Conservation (phyloP, 352 stramenopile species). For the Aphanomyces cochlioides region DNA sequence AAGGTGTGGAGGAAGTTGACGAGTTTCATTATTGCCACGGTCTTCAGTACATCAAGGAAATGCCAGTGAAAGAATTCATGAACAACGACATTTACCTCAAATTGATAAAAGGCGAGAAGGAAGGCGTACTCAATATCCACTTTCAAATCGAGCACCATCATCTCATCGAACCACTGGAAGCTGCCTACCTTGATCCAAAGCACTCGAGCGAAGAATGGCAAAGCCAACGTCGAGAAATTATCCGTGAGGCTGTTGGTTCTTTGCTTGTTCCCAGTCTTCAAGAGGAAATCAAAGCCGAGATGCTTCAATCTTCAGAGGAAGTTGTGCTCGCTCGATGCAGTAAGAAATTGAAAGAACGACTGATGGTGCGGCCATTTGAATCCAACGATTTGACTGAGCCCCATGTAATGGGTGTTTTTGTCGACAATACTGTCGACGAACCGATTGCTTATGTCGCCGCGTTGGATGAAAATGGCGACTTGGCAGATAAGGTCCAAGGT, state of each 20-base stretch:
- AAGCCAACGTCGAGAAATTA: conserved; percentile 73
- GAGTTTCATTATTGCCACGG: conserved; percentile 86
- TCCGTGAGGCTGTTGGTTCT: conserved; percentile 78
- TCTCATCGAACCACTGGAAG: conserved; percentile 74
- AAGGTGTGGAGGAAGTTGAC: conserved; percentile 84
- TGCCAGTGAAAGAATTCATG: conserved; percentile 79
- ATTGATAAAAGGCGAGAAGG: conserved; percentile 74
- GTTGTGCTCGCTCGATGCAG: conserved; percentile 75
- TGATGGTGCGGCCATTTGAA: conserved; percentile 76
- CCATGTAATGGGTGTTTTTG: conserved; percentile 84
- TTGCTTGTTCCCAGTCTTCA: conserved; percentile 84
- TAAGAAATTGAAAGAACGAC: conserved; percentile 53
- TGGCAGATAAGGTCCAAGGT: conserved; percentile 82
- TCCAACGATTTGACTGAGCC: conserved; percentile 69
- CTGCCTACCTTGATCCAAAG: conserved; percentile 55
- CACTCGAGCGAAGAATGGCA: conserved; percentile 77
- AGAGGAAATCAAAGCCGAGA: conserved; percentile 78
- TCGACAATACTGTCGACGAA: conserved; percentile 54
- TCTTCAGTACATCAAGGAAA: conserved; percentile 80
- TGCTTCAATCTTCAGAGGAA: conserved; percentile 65
- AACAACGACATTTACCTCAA: conserved; percentile 75
- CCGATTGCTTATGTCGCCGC: conserved; percentile 76
- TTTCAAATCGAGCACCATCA: conserved; percentile 80
- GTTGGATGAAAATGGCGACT: conserved; percentile 79
- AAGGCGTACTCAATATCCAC: conserved; percentile 70